Evolutionary conservation across 2,329 filamentous ascomycete species (phyloP).

Genomic region (Nemania sp.): DNA sequence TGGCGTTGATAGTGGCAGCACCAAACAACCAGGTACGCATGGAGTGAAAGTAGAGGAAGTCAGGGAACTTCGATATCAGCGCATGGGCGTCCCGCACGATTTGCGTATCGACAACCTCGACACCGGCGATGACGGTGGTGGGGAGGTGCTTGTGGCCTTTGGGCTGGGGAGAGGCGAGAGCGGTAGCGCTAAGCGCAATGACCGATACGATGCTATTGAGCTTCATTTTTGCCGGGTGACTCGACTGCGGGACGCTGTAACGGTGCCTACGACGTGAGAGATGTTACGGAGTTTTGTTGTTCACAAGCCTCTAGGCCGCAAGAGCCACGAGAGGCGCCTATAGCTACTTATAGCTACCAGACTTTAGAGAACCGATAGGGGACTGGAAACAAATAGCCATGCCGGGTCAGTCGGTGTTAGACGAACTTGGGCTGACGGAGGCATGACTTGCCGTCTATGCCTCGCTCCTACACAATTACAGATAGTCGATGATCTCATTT

Average conservation of each 20-base stretch:
- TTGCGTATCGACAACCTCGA: conserved; percentile 26
- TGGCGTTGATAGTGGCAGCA: conserved; percentile 22
- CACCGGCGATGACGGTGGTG: conserved; percentile 22
- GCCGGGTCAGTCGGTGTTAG: background rate
- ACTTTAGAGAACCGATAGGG: background rate
- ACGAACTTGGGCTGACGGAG: background rate
- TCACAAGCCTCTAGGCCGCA: background rate
- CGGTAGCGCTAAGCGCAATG: conserved; percentile 17
- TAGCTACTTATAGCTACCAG: conserved; percentile 8
- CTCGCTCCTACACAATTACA: conserved; percentile 12
- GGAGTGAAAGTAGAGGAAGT: conserved; percentile 23
- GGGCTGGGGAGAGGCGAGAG: conserved; percentile 12
- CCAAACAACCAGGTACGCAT: conserved; percentile 22
- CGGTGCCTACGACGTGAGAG: background rate
- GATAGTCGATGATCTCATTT: conserved; percentile 13
- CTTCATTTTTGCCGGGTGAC: conserved; percentile 22
- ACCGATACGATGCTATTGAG: conserved; percentile 18
- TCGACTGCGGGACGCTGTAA: background rate
- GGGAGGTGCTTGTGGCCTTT: conserved; percentile 11
- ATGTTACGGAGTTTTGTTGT: background rate
- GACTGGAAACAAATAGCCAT: background rate
- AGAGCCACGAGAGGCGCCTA: background rate
- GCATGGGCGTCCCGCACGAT: conserved; percentile 23
- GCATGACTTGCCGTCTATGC: background rate
- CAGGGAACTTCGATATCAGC: conserved; percentile 21